These are phyloP conservation scores for Auriscalpium orientale DNA, from an alignment of 768 basidiomycete genomes.

Conservation along the genomic window DNA sequence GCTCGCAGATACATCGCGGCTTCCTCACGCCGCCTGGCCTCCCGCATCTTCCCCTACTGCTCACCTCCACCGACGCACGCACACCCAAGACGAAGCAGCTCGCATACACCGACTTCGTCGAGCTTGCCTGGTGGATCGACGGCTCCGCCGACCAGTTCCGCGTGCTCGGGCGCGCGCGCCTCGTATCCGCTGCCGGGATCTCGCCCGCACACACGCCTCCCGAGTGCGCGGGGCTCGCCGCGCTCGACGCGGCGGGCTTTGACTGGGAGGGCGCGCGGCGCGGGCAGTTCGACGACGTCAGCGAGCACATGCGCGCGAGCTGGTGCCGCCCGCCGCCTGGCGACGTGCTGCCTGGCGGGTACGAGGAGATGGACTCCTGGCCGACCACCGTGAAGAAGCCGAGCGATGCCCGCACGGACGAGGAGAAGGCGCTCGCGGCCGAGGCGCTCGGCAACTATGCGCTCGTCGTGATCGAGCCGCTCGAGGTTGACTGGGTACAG, in stretches of 20 bases:
- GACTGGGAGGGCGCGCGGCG: slow-evolving; percentile 64
- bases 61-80: slow-evolving; percentile 67
- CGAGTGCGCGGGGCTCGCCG: slow-evolving; percentile 13
- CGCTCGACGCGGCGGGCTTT: slow-evolving; percentile 23
- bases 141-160: slow-evolving; percentile 68
- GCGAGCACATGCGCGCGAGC: slow-evolving; percentile 54
- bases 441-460: slow-evolving; percentile 61
- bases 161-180: slow-evolving; percentile 45
- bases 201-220: slow-evolving; percentile 22
- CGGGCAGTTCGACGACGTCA: slow-evolving; percentile 54
- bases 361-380: slow-evolving; percentile 57
- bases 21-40: slow-evolving; percentile 39
- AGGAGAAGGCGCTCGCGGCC: slow-evolving; percentile 39
- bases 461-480: slow-evolving; percentile 63
- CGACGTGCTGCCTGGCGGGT: slow-evolving; percentile 37
- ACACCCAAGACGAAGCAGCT: slow-evolving; percentile 61
- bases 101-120: slow-evolving; percentile 38
- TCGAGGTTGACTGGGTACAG: slow-evolving; percentile 62
- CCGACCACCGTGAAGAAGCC: slow-evolving; percentile 46
- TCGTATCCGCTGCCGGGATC: slow-evolving; percentile 41
- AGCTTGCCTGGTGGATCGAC: slow-evolving; percentile 71
- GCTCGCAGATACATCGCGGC: slow-evolving; percentile 54
- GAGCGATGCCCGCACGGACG: slow-evolving; percentile 29
- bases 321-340: slow-evolving; percentile 72
- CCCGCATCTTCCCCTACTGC: slow-evolving; percentile 49